phyloP scores from a whole-genome alignment of 805 yeast genomes.

The Starmerella riodocensis region DNA sequence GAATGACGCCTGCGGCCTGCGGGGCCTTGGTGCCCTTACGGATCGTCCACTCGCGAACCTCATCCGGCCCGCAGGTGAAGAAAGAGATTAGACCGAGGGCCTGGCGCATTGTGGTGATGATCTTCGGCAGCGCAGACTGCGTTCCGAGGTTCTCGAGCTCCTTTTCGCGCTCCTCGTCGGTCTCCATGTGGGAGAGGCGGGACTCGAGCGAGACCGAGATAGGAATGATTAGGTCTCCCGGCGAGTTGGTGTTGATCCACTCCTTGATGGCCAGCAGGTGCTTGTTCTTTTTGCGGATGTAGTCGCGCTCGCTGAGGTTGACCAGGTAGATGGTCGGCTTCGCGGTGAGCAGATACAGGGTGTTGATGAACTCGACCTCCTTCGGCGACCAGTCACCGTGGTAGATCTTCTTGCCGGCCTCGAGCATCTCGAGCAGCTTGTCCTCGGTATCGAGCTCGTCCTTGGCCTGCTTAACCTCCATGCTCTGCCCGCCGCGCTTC shows the following conservation, averaged over 20 bases:
- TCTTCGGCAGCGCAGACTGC: constrained; percentile 69
- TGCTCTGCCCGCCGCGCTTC: constrained; percentile 75
- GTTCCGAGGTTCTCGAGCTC: constrained; percentile 66
- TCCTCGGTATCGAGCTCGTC: constrained; percentile 68
- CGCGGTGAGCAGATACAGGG: constrained; percentile 79
- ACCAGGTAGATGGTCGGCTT: constrained; percentile 89
- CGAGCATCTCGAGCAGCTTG: constrained; percentile 59
- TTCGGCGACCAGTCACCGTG: constrained; percentile 77
- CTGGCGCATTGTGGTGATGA: constrained; percentile 75
- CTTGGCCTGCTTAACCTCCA: constrained; percentile 79
- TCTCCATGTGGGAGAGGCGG: constrained; percentile 73
- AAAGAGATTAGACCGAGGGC: constrained; percentile 78
- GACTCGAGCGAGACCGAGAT: constrained; percentile 87
- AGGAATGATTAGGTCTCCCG: constrained; percentile 86
- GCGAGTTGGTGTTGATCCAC: constrained; percentile 82
- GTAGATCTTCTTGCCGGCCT: constrained; percentile 78
- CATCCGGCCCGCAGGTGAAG: constrained; percentile 93
- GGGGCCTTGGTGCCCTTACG: constrained; percentile 89
- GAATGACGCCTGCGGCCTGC: constrained; percentile 98
- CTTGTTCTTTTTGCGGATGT: constrained; percentile 77
- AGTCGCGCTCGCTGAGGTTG: constrained; percentile 81
- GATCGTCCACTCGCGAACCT: constrained; percentile 97
- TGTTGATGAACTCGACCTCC: constrained; percentile 83
- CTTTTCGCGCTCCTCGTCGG: constrained; percentile 66
- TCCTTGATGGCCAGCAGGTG: constrained; percentile 65